Base-by-base conservation (phyloP, 805 yeast species). In the Starmerella roubikii region DNA sequence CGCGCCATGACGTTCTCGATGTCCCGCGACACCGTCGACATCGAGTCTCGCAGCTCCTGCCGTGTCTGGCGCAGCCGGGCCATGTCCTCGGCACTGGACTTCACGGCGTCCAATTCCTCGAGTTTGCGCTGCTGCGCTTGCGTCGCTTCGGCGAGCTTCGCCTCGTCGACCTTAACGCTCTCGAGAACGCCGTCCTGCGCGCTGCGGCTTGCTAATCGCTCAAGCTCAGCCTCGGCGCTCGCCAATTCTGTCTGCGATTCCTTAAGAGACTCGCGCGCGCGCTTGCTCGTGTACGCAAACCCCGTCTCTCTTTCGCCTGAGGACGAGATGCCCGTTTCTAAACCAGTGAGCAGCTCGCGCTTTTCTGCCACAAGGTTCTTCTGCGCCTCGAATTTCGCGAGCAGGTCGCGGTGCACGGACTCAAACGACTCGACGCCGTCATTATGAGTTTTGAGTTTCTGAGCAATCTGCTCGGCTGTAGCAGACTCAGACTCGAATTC, bases 251-350 rank as follows among this genome's bases (percentile, higher is more conserved):
- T 22, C 16, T 40, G 34, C 12, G 39, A 39, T 5, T 30, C 34
- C 5, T 37, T 38, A 5, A 49, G 32, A 5, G 24, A 32, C 11
- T 46, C 45, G 10, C 51, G 43, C 6, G 49, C 48, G 3, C 22
- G 29, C 15, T 46, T 46, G 5, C 45, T 32, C 16, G 49, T 44
- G 15, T 36, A 37, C 6, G 54, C 53, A 21, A 38, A 51, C 7
- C 54, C 54, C 1, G 52, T 41, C 16, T 51, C 54, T 4, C 42
- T 39, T 18, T 45, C 51, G 11, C 52, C 51, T 2, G 48, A 39
- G 2, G 48, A 39, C 3, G 52, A 46, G 8, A 51, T 40, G 22
- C 55, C 55, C 1, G 54, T 50, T 20, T 45, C 44, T 5, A 51
- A 25, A 17, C 51, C 42, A 5, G 44, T 23, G 11, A 49, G 36